Evolutionary conservation across 805 yeast genomes (phyloP).

Genomic region (Candida hungchunana): DNA sequence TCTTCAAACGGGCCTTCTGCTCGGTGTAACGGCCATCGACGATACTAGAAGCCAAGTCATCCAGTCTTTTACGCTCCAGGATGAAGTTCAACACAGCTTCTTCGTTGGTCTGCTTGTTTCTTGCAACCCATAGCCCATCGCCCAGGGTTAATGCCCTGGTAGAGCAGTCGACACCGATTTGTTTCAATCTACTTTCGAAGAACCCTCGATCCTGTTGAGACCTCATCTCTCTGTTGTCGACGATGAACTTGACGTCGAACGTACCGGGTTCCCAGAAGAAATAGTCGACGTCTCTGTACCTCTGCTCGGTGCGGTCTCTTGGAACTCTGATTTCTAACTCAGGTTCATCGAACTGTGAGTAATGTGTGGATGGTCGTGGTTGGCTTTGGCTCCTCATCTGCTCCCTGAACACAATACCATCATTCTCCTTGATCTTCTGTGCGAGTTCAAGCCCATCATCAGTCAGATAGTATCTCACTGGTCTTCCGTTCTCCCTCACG

Average conservation of each 20-base stretch:
- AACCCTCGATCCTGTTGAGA: constrained; percentile 65
- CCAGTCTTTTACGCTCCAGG: constrained; percentile 86
- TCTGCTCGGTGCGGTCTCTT: constrained; percentile 3
- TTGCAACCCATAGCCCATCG: constrained; percentile 87
- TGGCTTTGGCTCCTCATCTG: constrained; percentile 6
- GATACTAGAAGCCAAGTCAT: constrained; percentile 79
- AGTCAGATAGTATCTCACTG: constrained; percentile 57
- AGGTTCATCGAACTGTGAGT: constrained; percentile 6
- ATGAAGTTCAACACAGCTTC: constrained; percentile 75
- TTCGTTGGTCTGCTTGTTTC: constrained; percentile 48
- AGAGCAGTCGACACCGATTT: constrained; percentile 46
- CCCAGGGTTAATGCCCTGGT: constrained; percentile 69
- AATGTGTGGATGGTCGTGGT: neutral
- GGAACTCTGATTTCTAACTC: constrained; percentile 3
- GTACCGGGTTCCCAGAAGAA: constrained; percentile 57
- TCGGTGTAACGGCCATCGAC: constrained; percentile 86
- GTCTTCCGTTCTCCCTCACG: constrained; percentile 53
- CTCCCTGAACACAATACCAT: constrained; percentile 30
- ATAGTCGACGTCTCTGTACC: constrained; percentile 19
- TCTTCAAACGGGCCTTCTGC: constrained; percentile 72
- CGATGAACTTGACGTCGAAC: constrained; percentile 54
- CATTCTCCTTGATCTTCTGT: constrained; percentile 44
- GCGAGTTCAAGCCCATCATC: constrained; percentile 70
- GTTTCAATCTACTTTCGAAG: constrained; percentile 51
- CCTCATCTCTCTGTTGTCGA: constrained; percentile 82